Evolutionary conservation across 2,329 filamentous ascomycete genomes (phyloP).

Genomic region (Mycosphaerelloides madeirae): DNA sequence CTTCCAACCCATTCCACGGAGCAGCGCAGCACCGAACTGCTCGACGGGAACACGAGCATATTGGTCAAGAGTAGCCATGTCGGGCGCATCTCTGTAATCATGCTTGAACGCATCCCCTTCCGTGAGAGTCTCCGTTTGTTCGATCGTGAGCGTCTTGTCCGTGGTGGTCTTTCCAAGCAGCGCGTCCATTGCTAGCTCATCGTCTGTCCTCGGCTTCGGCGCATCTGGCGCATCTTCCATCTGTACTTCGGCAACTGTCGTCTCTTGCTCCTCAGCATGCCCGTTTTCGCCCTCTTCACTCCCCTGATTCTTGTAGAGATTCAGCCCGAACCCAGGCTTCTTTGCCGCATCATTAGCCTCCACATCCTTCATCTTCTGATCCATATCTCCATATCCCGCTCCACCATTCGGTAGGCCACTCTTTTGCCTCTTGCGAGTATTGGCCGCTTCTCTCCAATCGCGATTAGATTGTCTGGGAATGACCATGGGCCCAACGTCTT

Average conservation of each 20-base stretch:
- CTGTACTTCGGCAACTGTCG: slow-evolving; percentile 4
- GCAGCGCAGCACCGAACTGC: slow-evolving; percentile 84
- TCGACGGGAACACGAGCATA: slow-evolving; percentile 89
- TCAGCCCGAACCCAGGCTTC: slow-evolving; percentile 53
- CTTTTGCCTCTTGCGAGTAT: slow-evolving; percentile 47
- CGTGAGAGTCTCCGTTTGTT: slow-evolving; percentile 29
- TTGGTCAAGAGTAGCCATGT: slow-evolving; percentile 71
- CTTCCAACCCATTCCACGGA: slow-evolving; percentile 96
- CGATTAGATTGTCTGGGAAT: slow-evolving; percentile 57
- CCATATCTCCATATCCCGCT: slow-evolving; percentile 15
- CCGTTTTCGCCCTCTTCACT: slow-evolving; percentile 20
- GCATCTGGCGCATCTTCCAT: slow-evolving; percentile 21
- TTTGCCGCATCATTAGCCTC: slow-evolving; percentile 31
- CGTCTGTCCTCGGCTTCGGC: slow-evolving; percentile 43
- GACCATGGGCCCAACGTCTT: slow-evolving; percentile 46
- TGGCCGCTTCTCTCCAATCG: slow-evolving; percentile 56
- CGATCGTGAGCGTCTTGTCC: slow-evolving; percentile 37
- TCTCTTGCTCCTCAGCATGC: slow-evolving; percentile 10
- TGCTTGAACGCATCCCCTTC: slow-evolving; percentile 35
- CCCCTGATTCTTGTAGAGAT: slow-evolving; percentile 29
- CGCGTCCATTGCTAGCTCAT: slow-evolving; percentile 52
- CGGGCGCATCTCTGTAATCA: slow-evolving; percentile 68
- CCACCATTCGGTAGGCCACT: slow-evolving; percentile 51
- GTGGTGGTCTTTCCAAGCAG: slow-evolving; percentile 37
- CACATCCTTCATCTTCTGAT: slow-evolving; percentile 23